These are phyloP conservation scores for Chrysoporthe deuterocubensis DNA, from an alignment of 2,329 filamentous ascomycete species.

Conservation along the genomic window DNA sequence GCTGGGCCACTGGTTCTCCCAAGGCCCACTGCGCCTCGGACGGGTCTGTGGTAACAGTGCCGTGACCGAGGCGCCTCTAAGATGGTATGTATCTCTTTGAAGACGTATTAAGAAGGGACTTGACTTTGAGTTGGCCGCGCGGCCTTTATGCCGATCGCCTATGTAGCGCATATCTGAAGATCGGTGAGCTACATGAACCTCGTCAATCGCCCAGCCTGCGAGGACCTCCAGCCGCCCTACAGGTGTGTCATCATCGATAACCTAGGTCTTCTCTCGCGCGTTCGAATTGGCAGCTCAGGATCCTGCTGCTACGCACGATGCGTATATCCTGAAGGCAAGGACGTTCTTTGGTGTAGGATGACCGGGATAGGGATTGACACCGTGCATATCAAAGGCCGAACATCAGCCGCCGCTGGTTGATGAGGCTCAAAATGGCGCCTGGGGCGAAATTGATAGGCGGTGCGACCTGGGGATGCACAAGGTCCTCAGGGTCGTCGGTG, in stretches of 20 bases:
- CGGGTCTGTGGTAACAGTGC: neutral
- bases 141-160: neutral
- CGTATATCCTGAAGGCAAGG: neutral
- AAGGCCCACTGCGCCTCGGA: neutral
- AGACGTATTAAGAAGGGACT: neutral
- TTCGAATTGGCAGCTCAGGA: neutral
- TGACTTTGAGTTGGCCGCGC: neutral
- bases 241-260: neutral
- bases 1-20: neutral
- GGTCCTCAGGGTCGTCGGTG: neutral
- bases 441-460: neutral
- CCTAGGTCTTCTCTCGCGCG: neutral
- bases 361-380: neutral
- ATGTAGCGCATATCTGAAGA: slow-evolving; percentile 1
- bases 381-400: slow-evolving; percentile 1
- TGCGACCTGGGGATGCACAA: neutral
- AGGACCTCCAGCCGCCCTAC: neutral
- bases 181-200: neutral
- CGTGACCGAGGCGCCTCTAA: neutral
- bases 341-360: neutral
- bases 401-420: slow-evolving; percentile 10
- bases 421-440: slow-evolving; percentile 15
- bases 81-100: neutral
- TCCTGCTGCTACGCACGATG: neutral
- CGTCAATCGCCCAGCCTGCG: neutral